Evolutionary conservation across 192 early-diverging fungal species (phyloP).

Genomic region (Backusella macrospora): DNA sequence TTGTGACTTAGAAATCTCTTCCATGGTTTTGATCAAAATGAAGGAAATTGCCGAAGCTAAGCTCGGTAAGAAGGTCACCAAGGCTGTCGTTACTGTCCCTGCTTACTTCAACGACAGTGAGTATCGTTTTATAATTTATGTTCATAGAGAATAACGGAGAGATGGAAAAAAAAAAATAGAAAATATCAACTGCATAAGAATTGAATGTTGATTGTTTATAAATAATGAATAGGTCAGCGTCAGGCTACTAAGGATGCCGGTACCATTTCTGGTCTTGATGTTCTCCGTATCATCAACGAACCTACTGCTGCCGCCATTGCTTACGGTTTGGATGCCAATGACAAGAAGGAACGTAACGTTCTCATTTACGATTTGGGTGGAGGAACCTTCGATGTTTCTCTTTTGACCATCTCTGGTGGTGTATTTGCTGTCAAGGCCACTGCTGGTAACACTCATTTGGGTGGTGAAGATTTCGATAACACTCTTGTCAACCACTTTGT

Average conservation of each 20-base stretch:
- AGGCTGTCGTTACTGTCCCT: constrained; percentile 74
- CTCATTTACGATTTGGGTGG: constrained; percentile 97
- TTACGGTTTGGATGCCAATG: constrained; percentile 94
- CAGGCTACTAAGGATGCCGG: constrained; percentile 92
- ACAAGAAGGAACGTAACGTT: constrained; percentile 83
- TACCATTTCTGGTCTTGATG: constrained; percentile 80
- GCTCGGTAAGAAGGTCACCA: constrained; percentile 63
- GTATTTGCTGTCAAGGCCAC: constrained; percentile 96
- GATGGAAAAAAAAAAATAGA: too few species aligned
- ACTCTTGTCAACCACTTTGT: constrained; percentile 89
- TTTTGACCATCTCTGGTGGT: constrained; percentile 92
- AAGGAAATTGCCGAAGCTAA: constrained; percentile 64
- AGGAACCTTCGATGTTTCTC: constrained; percentile 96
- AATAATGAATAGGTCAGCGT: constrained; percentile 74
- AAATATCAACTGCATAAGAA: too few species aligned
- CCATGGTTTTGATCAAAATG: constrained; percentile 78
- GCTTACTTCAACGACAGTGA: constrained; percentile 88
- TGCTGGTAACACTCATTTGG: constrained; percentile 95
- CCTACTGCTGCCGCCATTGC: constrained; percentile 90
- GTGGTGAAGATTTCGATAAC: constrained; percentile 99
- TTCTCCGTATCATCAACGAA: constrained; percentile 90
- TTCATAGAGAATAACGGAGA: neutral
- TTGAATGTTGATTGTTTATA: neutral
- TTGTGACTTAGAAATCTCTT: constrained; percentile 61
- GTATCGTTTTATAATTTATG: neutral